Evolutionary conservation across 352 stramenopile genomes (phyloP).

Genomic region (Pythium phragmitis): DNA sequence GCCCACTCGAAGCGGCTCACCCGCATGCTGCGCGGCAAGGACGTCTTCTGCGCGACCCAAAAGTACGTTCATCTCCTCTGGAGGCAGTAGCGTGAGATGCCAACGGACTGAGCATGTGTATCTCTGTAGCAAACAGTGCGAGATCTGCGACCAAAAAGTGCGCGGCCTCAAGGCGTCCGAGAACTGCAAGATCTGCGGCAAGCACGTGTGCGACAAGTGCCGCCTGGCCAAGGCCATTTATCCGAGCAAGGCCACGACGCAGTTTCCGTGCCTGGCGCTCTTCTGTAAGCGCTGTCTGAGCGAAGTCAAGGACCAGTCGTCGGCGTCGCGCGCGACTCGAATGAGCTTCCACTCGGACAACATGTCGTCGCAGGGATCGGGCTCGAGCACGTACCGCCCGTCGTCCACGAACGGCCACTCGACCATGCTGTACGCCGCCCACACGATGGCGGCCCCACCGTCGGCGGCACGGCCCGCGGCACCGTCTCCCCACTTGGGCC

Average conservation of each 20-base stretch:
- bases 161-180: slow-evolving; percentile 47
- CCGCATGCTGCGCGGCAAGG: slow-evolving; percentile 46
- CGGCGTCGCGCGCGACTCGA: neutral
- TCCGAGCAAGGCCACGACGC: slow-evolving; percentile 41
- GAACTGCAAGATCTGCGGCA: slow-evolving; percentile 67
- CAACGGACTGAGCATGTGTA: neutral
- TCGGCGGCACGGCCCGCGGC: too few relatives aligned
- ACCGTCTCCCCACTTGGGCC: neutral
- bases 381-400: slow-evolving; percentile 20
- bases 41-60: slow-evolving; percentile 48
- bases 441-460: too few relatives aligned
- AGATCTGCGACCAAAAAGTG: slow-evolving; percentile 64
- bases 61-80: slow-evolving; percentile 31
- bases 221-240: slow-evolving; percentile 60
- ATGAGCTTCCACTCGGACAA: slow-evolving; percentile 24
- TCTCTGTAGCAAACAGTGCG: slow-evolving; percentile 41
- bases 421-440: too few relatives aligned
- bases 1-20: slow-evolving; percentile 58
- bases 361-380: slow-evolving; percentile 20
- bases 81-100: neutral
- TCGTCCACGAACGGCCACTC: slow-evolving; percentile 4
- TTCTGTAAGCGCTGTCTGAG: slow-evolving; percentile 44
- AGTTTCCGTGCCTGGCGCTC: slow-evolving; percentile 51
- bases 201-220: slow-evolving; percentile 69
- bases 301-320: slow-evolving; percentile 24